These are phyloP conservation scores for Collybia nuda DNA, from an alignment of 768 basidiomycete species.

Conservation along the genomic window DNA sequence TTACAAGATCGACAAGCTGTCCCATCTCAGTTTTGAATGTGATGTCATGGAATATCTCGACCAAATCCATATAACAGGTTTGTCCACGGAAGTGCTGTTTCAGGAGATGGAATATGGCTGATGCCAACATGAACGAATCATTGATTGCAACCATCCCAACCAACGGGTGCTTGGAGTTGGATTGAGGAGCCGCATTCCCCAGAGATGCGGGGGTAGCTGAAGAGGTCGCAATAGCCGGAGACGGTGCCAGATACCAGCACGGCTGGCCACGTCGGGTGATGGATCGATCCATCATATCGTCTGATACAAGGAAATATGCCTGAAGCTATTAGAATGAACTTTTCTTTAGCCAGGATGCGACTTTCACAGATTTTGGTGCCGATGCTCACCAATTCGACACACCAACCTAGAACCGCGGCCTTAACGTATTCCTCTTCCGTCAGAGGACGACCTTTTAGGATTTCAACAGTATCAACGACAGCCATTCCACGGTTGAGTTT, in stretches of 20 bases:
- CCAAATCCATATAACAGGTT: conserved; percentile 81
- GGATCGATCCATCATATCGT: conserved; percentile 97
- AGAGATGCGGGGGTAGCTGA: conserved; percentile 7
- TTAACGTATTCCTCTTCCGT: conserved; percentile 86
- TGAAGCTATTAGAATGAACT: conserved; percentile 67
- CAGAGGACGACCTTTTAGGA: conserved; percentile 70
- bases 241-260: conserved; percentile 77
- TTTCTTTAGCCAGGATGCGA: not conserved
- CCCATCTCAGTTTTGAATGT: conserved; percentile 95
- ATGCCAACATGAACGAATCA: conserved; percentile 95
- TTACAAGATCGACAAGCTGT: conserved; percentile 93
- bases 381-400: conserved; percentile 81
- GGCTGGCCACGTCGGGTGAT: conserved; percentile 93
- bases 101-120: conserved; percentile 88
- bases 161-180: conserved; percentile 25
- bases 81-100: conserved; percentile 83
- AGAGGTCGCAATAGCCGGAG: conserved; percentile 17
- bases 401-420: conserved; percentile 91
- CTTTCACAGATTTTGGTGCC: not conserved
- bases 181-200: not conserved
- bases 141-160: conserved; percentile 91
- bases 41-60: conserved; percentile 91
- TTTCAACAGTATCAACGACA: conserved; percentile 90
- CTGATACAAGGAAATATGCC: conserved; percentile 95
- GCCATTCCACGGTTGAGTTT: conserved; percentile 98